Evolutionary conservation across 345 rosid species (phyloP).

Genomic region (Gossypium thurberi): DNA sequence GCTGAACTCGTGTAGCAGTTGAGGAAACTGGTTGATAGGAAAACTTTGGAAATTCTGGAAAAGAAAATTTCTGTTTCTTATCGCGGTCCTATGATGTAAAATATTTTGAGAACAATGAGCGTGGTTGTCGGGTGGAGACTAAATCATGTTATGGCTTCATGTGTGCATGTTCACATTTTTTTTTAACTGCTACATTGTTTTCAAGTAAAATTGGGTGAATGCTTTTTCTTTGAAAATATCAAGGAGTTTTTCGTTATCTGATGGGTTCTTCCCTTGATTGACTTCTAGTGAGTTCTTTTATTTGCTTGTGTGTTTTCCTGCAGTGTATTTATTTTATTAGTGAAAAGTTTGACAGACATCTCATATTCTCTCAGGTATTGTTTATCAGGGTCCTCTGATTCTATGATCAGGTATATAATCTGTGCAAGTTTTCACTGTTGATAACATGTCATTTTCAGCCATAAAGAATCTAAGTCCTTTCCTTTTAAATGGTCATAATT

Average conservation of each 20-base stretch:
- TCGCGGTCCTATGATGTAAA: neutral
- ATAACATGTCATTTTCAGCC: slow-evolving; percentile 5
- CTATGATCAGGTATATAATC: slow-evolving; percentile 82
- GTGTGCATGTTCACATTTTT: neutral
- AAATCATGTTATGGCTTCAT: neutral
- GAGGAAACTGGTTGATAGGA: neutral
- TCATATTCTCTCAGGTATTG: slow-evolving; percentile 62
- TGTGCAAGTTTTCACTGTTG: slow-evolving; percentile 9
- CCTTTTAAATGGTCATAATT: slow-evolving; percentile 22
- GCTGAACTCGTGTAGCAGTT: neutral
- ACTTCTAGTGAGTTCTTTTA: neutral
- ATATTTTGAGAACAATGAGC: neutral
- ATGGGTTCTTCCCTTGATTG: neutral
- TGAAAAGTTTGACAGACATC: slow-evolving; percentile 3
- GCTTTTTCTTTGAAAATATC: neutral
- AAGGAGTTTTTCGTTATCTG: neutral
- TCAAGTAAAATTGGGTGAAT: neutral
- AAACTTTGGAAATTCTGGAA: neutral
- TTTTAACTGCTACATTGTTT: neutral
- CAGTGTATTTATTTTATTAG: neutral
- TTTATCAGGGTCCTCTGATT: slow-evolving; percentile 98
- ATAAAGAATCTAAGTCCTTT: slow-evolving; percentile 8
- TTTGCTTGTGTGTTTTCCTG: neutral
- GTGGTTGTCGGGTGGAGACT: neutral
- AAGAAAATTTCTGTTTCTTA: neutral